A percentile compares a stretch with the other conserved stretches of the same genome.
phyloP scores from a whole-genome alignment of 805 yeast genomes.

The Metschnikowia continentalis region DNA sequence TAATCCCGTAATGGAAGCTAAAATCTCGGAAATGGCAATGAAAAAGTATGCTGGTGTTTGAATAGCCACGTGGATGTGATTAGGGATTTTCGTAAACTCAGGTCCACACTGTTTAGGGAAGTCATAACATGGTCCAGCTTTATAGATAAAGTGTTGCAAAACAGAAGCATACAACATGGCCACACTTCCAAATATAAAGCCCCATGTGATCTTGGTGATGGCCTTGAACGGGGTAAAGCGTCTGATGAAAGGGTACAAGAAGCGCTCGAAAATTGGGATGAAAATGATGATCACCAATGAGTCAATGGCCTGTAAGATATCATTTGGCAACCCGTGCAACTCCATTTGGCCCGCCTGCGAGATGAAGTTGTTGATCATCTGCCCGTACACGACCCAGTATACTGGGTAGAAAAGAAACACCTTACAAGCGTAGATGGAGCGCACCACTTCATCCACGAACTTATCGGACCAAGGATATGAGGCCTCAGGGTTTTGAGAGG shows the following conservation, averaged over 20 bases:
- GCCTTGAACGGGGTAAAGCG: slow-evolving; percentile 58
- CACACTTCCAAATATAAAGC: slow-evolving; percentile 60
- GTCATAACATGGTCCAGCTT: slow-evolving; percentile 70
- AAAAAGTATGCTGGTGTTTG: slow-evolving; percentile 72
- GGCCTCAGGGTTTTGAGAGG: slow-evolving; percentile 46
- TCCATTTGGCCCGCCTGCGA: slow-evolving; percentile 74
- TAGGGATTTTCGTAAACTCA: slow-evolving; percentile 36
- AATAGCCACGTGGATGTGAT: slow-evolving; percentile 60
- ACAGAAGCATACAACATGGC: slow-evolving; percentile 77
- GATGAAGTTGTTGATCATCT: slow-evolving; percentile 68
- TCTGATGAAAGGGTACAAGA: slow-evolving; percentile 47
- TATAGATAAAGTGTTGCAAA: slow-evolving; percentile 65
- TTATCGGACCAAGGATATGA: slow-evolving; percentile 59
- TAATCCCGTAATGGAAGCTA: slow-evolving; percentile 76
- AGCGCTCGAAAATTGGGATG: slow-evolving; percentile 62
- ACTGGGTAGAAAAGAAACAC: slow-evolving; percentile 68
- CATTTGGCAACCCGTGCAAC: slow-evolving; percentile 75
- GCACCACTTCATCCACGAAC: slow-evolving; percentile 68
- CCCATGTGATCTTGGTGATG: slow-evolving; percentile 64
- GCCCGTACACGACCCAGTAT: slow-evolving; percentile 69
- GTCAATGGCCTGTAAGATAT: slow-evolving; percentile 70
- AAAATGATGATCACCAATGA: slow-evolving; percentile 73
- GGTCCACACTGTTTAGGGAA: slow-evolving; percentile 53
- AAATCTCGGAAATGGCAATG: slow-evolving; percentile 71
- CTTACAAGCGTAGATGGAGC: slow-evolving; percentile 66